Percentiles rank a stretch among this genome's conserved stretches.
phyloP scores from a whole-genome alignment of 352 stramenopile species.

The Aphanomyces astaci region DNA sequence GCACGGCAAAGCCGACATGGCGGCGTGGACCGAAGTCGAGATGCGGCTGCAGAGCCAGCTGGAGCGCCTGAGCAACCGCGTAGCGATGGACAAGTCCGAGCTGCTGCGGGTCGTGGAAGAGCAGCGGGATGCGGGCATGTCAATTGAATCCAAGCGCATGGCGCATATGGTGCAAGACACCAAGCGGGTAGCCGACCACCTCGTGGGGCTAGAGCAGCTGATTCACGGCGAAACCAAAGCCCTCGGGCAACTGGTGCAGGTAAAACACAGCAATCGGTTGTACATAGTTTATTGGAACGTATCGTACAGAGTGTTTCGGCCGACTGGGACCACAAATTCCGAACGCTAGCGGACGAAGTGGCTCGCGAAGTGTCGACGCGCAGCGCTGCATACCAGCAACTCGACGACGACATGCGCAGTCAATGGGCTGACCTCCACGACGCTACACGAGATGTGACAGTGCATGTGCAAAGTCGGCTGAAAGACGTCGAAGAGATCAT shows the following conservation, averaged over 20 bases:
- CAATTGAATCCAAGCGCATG: slow-evolving; percentile 43
- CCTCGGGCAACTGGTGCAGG: slow-evolving; percentile 4
- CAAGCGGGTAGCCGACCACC: slow-evolving; percentile 46
- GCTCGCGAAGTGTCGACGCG: slow-evolving; percentile 28
- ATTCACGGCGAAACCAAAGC: slow-evolving; percentile 32
- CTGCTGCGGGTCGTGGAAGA: slow-evolving; percentile 44
- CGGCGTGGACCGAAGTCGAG: slow-evolving; percentile 32
- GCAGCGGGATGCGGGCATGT: slow-evolving; percentile 35
- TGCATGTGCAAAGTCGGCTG: slow-evolving; percentile 38
- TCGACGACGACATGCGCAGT: slow-evolving; percentile 33
- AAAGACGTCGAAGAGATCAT: slow-evolving; percentile 49
- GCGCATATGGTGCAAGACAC: slow-evolving; percentile 44
- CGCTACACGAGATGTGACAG: slow-evolving; percentile 31
- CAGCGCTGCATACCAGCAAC: slow-evolving; percentile 27
- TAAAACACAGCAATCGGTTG: no score
- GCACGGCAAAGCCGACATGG: background rate
- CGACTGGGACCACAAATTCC: slow-evolving; percentile 36
- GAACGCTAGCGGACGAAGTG: slow-evolving; percentile 35
- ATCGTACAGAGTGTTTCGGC: slow-evolving; percentile 35
- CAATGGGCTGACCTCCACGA: slow-evolving; percentile 32
- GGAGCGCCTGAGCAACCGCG: slow-evolving; percentile 36
- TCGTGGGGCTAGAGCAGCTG: slow-evolving; percentile 50
- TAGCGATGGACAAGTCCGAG: slow-evolving; percentile 48
- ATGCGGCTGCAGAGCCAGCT: slow-evolving; percentile 34
- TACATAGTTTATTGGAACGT: no score